Evolutionary conservation across 192 early-diverging fungal genomes (phyloP).

Genomic region (Podila epigama): DNA sequence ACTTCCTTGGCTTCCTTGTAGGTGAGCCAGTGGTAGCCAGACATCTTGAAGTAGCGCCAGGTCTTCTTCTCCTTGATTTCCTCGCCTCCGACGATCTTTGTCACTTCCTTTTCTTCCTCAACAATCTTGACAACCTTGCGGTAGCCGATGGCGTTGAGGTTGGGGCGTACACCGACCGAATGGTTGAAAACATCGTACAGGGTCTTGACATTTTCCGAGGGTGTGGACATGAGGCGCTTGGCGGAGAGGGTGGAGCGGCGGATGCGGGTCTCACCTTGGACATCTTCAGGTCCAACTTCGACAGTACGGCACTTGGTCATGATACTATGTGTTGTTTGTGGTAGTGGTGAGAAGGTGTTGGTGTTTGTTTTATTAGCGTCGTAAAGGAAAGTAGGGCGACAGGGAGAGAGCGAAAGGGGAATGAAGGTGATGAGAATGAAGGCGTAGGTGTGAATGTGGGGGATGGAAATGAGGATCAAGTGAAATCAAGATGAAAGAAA

Average conservation of each 20-base stretch:
- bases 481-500: conserved; percentile 8
- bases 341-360: too few species aligned
- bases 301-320: conserved; percentile 52
- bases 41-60: conserved; percentile 85
- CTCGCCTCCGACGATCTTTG: conserved; percentile 63
- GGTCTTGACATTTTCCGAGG: conserved; percentile 62
- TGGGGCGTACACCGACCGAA: conserved; percentile 59
- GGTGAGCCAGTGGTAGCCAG: conserved; percentile 82
- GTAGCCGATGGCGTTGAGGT: conserved; percentile 73
- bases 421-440: not conserved
- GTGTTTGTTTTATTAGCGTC: too few species aligned
- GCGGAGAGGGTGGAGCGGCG: conserved; percentile 56
- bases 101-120: conserved; percentile 80
- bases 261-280: conserved; percentile 52
- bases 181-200: conserved; percentile 77
- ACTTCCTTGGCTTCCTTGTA: conserved; percentile 71
- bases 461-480: conserved; percentile 22
- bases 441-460: not conserved
- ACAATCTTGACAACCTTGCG: conserved; percentile 69
- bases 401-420: not conserved
- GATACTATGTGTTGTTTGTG: not conserved
- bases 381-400: not conserved
- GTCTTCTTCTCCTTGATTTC: conserved; percentile 74
- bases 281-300: conserved; percentile 46
- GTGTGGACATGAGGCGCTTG: conserved; percentile 52